A percentile compares a stretch with the other conserved stretches of the same genome.
Conservation (phyloP, 371 early-diverging fungal genomes). For the Syncephalastrum contaminatum region DNA sequence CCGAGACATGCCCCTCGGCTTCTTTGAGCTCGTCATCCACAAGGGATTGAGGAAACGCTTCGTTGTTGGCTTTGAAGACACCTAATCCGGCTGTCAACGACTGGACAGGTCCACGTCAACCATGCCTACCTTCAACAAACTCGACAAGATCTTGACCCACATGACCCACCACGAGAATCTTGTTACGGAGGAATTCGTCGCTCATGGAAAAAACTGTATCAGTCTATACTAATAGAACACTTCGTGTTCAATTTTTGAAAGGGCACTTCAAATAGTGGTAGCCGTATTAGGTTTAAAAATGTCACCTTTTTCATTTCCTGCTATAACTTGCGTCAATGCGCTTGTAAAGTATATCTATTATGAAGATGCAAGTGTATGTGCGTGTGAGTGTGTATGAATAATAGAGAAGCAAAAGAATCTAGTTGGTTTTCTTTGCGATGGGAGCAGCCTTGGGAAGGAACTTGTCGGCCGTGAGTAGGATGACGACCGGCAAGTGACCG, state of each 20-base stretch:
- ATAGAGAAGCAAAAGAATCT: no score
- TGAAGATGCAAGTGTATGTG: no score
- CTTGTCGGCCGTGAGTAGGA: slow-evolving; percentile 23
- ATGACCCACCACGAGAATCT: slow-evolving; percentile 60
- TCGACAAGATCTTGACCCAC: slow-evolving; percentile 45
- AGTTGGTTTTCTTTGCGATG: neutral
- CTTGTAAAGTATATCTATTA: no score
- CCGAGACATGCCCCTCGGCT: slow-evolving; percentile 38
- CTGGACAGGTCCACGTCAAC: neutral
- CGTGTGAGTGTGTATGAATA: no score
- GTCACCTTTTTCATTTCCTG: no score
- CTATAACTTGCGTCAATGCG: no score
- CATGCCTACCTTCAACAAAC: slow-evolving; percentile 48
- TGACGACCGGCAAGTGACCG: slow-evolving; percentile 31
- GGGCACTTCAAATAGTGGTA: no score
- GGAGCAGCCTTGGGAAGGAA: slow-evolving; percentile 21
- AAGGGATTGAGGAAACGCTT: slow-evolving; percentile 18
- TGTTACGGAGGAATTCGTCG: slow-evolving; percentile 37
- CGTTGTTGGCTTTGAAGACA: slow-evolving; percentile 25
- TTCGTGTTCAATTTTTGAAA: no score
- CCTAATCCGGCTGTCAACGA: slow-evolving; percentile 14
- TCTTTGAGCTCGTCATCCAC: slow-evolving; percentile 28
- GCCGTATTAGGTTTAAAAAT: no score
- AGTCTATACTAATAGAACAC: no score
- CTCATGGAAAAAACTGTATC: no score